Evolutionary conservation across 352 stramenopile species (phyloP).

Genomic region (Globisporangium okanoganense): DNA sequence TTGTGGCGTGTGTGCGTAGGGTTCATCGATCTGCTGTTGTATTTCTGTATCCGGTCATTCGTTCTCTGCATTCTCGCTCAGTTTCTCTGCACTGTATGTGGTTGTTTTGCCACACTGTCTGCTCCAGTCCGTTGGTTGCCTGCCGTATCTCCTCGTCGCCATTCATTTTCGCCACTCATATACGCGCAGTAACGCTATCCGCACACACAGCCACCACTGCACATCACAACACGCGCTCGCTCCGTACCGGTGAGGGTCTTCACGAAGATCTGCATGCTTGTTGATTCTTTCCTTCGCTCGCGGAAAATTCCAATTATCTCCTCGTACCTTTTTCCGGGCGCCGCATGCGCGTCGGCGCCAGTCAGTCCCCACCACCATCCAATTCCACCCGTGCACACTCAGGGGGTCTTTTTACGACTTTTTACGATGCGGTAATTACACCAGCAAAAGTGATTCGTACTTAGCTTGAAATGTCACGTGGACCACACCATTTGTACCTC

Average conservation of each 20-base stretch:
- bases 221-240: not conserved
- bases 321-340: not conserved
- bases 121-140: not conserved
- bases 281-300: conserved; percentile 45
- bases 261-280: conserved; percentile 64
- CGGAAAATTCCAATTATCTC: conserved; percentile 59
- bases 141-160: not conserved
- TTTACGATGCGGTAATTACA: conserved; percentile 18
- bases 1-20: not conserved
- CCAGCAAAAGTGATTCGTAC: not conserved
- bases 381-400: conserved; percentile 7
- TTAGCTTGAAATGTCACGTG: not conserved
- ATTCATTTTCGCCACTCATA: not conserved
- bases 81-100: not conserved
- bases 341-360: conserved; percentile 1
- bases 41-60: not conserved
- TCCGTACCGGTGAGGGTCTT: conserved; percentile 32
- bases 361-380: conserved; percentile 30
- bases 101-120: not conserved
- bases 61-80: not conserved
- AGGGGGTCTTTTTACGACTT: conserved; percentile 2
- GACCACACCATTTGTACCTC: not conserved
- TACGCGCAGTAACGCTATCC: no score
- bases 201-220: not conserved
- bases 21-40: not conserved